Base-by-base conservation (phyloP, 202 grass and related monocot species). In the Carex sylvatica region DNA sequence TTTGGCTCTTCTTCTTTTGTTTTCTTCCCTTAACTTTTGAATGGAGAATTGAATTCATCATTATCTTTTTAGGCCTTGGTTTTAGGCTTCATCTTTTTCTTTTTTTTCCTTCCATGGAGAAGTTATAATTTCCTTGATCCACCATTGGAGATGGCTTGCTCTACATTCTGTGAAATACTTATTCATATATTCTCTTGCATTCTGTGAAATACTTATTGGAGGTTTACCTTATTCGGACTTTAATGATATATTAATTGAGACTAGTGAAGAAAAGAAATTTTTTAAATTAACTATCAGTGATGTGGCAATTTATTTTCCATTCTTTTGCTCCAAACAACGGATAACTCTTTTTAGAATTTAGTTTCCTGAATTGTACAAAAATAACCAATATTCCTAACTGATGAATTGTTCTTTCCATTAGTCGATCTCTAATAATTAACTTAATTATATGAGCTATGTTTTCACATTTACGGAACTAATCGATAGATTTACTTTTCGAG, bases 401-500 rank as follows among this genome's bases (percentile, higher is more conserved):
- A 30, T 56, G 52, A 58, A 59, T 20, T 58, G 52, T 77, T 77
- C 73, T 38, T 38, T 70, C 15, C 28, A 58, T 77, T 38, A 26
- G 5, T 59, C 20, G 74, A 53, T 77, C 36, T 75, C 15, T 59
- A 36, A 53, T 58, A 16, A 38, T 59, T 77, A 38, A 47, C 31
- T n/a, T 31, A 40, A 19, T 18, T 31, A 40, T 69, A 33, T 9
- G 44, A 52, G 63, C 46, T 11, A 69, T 82, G 47, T 52, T 82
- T 82, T 82, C 36, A 54, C 33, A 46, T 68, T 82, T 63, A 84
- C 35, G 70, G 82, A 76, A 74, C 82, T 84, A 84, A 77, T 76
- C 82, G 14, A 59, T 28, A 62, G 22, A 53, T 52, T 61, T 47
- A 18, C 40, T 46, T 62, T 42, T 82, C 31, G 14, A 71, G 49